Evolutionary conservation across 1,284 basidiomycete genomes (phyloP).

Genomic region (Sanghuangporus baumii): DNA sequence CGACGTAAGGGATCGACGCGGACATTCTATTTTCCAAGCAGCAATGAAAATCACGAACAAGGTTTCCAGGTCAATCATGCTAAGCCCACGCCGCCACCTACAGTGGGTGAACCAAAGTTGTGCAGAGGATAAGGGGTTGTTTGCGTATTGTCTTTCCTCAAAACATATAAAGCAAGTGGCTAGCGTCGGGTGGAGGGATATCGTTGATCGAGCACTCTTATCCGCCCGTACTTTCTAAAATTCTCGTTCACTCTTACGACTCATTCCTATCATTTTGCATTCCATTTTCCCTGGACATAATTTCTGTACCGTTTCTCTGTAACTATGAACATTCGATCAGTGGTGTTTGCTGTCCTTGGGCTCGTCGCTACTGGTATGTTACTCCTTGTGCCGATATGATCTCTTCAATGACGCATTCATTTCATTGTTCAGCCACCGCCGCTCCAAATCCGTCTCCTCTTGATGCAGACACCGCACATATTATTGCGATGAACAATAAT

Average conservation of each 20-base stretch:
- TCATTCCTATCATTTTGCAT: not conserved
- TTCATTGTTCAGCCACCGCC: conserved; percentile 3
- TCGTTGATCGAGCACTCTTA: conserved; percentile 9
- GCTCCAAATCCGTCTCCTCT: conserved; percentile 13
- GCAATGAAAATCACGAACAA: not conserved
- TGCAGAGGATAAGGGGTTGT: not conserved
- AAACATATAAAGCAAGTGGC: not conserved
- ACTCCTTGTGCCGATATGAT: not conserved
- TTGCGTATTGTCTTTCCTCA: not conserved
- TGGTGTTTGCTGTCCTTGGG: not conserved
- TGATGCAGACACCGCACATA: conserved; percentile 4
- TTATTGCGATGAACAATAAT: conserved; percentile 14
- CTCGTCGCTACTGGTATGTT: conserved; percentile 4
- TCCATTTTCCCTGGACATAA: not conserved
- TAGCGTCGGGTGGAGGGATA: not conserved
- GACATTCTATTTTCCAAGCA: not conserved
- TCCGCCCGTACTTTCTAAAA: not conserved
- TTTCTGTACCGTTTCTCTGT: not conserved
- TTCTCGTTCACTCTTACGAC: not conserved
- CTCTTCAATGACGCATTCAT: not conserved
- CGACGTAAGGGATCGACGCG: not conserved
- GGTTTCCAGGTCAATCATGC: not conserved
- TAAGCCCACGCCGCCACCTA: not conserved
- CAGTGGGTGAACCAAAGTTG: not conserved
- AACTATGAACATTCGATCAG: conserved; percentile 6